A percentile compares a stretch with the other conserved stretches of the same genome.
phyloP scores from a whole-genome alignment of 352 stramenopile species.

The Elongisporangium prolatum region DNA sequence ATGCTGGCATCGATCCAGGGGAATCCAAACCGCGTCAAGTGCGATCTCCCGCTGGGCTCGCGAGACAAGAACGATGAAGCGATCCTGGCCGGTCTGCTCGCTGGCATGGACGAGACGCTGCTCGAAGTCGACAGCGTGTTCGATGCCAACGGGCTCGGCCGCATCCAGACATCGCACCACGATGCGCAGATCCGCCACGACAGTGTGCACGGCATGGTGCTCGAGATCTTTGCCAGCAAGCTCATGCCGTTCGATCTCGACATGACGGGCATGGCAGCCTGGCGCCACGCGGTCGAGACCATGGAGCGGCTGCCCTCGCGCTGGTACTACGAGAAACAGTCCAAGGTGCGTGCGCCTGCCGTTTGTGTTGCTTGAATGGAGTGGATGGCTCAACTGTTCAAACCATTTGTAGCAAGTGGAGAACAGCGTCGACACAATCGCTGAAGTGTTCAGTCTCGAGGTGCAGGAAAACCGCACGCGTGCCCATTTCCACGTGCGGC shows the following conservation, averaged over 20 bases:
- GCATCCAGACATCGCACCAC: constrained; percentile 12
- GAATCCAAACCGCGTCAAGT: neutral
- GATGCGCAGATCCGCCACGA: constrained; percentile 19
- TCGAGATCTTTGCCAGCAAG: constrained; percentile 20
- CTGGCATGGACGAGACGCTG: constrained; percentile 19
- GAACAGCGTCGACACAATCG: constrained; percentile 39
- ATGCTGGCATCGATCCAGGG: neutral
- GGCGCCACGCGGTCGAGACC: constrained; percentile 15
- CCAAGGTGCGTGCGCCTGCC: constrained; percentile 9
- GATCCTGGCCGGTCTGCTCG: constrained; percentile 28
- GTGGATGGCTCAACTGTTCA: too few species aligned
- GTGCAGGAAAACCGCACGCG: constrained; percentile 40
- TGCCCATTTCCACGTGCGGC: constrained; percentile 44
- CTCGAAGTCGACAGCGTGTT: constrained; percentile 28
- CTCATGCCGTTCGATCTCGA: constrained; percentile 16
- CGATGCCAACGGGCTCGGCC: constrained; percentile 14
- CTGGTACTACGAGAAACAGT: constrained; percentile 12
- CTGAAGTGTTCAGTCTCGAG: constrained; percentile 50
- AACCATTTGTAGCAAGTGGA: constrained; percentile 24
- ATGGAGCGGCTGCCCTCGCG: constrained; percentile 14
- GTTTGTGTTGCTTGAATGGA: too few species aligned
- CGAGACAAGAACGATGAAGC: constrained; percentile 9
- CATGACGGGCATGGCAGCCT: constrained; percentile 7
- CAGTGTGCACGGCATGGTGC: constrained; percentile 5
- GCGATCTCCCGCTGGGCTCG: neutral